phyloP scores from a whole-genome alignment of 345 rosid species.

The Populus alba region DNA sequence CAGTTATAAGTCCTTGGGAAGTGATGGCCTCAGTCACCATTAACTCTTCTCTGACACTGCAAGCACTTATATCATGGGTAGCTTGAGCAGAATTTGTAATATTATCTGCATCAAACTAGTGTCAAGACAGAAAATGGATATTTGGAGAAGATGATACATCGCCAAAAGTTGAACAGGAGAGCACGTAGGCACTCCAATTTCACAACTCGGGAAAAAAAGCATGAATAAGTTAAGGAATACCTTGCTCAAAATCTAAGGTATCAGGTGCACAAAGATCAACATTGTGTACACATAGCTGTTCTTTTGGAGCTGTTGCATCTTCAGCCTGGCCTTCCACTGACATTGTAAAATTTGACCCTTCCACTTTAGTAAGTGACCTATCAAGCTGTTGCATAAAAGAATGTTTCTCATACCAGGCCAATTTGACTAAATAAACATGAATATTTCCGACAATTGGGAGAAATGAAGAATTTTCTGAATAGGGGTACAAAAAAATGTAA shows the following conservation, averaged over 20 bases:
- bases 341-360: conserved; percentile 13
- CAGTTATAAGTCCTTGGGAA: conserved; percentile 38
- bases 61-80: conserved; percentile 17
- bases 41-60: conserved; percentile 31
- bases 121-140: conserved; percentile 14
- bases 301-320: conserved; percentile 28
- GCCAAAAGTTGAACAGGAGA: conserved; percentile 8
- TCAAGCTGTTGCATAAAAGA: conserved; percentile 56
- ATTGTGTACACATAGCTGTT: conserved; percentile 25
- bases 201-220: conserved; percentile 8
- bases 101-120: conserved; percentile 38
- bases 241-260: conserved; percentile 53
- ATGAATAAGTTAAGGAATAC: conserved; percentile 33
- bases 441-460: not conserved
- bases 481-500: not conserved
- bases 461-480: not conserved
- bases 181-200: conserved; percentile 13
- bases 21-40: conserved; percentile 23
- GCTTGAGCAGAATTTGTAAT: conserved; percentile 28
- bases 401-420: conserved; percentile 25
- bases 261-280: conserved; percentile 57
- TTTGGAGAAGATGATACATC: conserved; percentile 12
- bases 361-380: conserved; percentile 40
- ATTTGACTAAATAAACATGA: conserved; percentile 16
- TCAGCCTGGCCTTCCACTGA: conserved; percentile 28